Evolutionary conservation across 2,329 filamentous ascomycete genomes (phyloP), one percentile per base, ranked within the genome.

Genomic region (Dactylellina cionopaga): DNA sequence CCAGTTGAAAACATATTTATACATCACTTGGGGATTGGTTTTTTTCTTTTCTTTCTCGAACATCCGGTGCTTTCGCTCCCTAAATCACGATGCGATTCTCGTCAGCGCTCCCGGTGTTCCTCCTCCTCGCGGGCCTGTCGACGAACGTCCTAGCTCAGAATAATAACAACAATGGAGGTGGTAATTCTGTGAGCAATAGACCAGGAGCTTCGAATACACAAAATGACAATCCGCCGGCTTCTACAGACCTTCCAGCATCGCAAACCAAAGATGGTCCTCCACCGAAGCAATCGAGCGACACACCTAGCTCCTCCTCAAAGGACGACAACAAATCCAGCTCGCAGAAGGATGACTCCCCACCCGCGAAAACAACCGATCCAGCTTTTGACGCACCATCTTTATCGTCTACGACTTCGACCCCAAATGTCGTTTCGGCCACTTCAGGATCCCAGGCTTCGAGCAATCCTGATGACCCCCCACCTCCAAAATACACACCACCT

Each of bases 401-500:
- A 33, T 24, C 9, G 3, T 22, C 37, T 7, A n/a, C 25, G 2
- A 62, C 44, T 3, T n/a, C 4, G 22, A 43, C 39, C 1, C 37
- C 35, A 10, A 37, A n/a, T 5, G 39, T 19, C 44, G 65, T 56
- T 19, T 31, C 27, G 17, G 43, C 64, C 35, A 31, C 39, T 19
- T 51, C 24, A 37, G 35, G 33, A 5, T 3, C 51, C 3, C 3
- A 9, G 1, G 11, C n/a, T 9, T 35, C 52, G 5, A 37, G 43
- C 17, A 31, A 9, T 7, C 15, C 41, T 5, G 52, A 56, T 25
- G 66, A 71, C n/a, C 58, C 66, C 1, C 66, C 66, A 19, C 66
- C 66, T 1, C 66, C 66, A 44, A 71, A 71, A 27, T 71, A 71
- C 33, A 71, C 66, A 24, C 66, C 66, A 54, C 66, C 66, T 2